Evolutionary conservation across 202 grass and related monocot genomes (phyloP).

Genomic region (Hordeum pubiflorum): DNA sequence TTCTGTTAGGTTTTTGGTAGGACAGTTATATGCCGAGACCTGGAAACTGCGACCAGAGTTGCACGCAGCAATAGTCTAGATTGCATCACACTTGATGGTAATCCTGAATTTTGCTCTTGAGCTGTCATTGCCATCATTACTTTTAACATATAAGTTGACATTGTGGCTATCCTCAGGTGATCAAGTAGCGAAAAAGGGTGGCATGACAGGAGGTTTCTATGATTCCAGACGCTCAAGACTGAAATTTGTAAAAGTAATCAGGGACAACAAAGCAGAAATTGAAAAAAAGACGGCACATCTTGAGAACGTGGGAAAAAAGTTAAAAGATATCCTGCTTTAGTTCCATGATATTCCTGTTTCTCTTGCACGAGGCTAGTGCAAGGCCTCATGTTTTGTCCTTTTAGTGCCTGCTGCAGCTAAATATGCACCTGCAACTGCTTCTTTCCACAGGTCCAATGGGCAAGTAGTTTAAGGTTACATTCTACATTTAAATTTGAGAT

Average conservation of each 20-base stretch:
- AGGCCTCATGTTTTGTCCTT: neutral
- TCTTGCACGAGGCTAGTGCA: conserved; percentile 8
- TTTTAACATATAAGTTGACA: conserved; percentile 28
- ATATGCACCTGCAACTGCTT: neutral
- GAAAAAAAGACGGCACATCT: conserved; percentile 61
- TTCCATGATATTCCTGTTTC: conserved; percentile 5
- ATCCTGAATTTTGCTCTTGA: conserved; percentile 9
- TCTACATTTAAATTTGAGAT: neutral
- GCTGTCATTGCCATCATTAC: conserved; percentile 13
- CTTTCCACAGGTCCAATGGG: neutral
- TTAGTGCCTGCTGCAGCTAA: neutral
- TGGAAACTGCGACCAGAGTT: conserved; percentile 88
- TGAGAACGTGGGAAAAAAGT: conserved; percentile 56
- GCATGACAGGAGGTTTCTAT: conserved; percentile 98
- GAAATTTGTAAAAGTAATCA: conserved; percentile 86
- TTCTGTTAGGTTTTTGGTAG: conserved; percentile 89
- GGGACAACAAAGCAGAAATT: conserved; percentile 66
- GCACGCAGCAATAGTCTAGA: conserved; percentile 78
- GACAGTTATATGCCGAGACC: conserved; percentile 93
- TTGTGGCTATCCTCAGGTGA: conserved; percentile 59
- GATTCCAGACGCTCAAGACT: conserved; percentile 86
- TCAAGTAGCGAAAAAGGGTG: conserved; percentile 97
- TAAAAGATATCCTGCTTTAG: conserved; percentile 83
- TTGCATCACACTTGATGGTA: conserved; percentile 98
- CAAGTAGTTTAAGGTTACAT: neutral